Evolutionary conservation across 208 protist genomes (phyloP), one percentile per base, ranked within the genome.

Genomic region (Trypanosoma vivax): DNA sequence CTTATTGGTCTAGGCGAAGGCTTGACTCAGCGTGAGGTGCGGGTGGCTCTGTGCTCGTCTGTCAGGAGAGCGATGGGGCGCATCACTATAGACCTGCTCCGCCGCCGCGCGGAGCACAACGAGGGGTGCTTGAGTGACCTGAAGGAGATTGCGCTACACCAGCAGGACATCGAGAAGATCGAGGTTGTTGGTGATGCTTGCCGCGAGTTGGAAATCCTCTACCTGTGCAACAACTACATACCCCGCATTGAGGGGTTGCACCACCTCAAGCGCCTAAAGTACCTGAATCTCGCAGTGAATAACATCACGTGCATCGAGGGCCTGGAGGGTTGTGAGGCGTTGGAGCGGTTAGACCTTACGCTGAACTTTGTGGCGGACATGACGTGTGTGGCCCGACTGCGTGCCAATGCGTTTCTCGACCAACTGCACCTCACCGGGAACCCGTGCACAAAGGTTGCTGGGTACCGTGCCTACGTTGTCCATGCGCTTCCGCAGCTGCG

Each of bases 141-240:
- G 31, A 88, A 98, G 59, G 96, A 99, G 64, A 80, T 99, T 30
- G 84, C 97, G 5, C 79, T 99, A 6, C 97, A 99, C 70, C 96
- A 99, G 60, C 88, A 97, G 45, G 93, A 98, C 62, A 89, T 99
- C 37, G 90, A 96, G 47, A 62, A 58, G 42, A 97, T 98, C 39
- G 90, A 96, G 59, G 30, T 92, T 13, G 57, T 95, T 33, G 83
- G 87, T 5, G 84, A 93, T 35, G 50, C 49, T 10, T 94, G 93
- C 71, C 69, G 84, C 13, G 61, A 96, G 27, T 76, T 99, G 1
- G 80, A 97, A 58, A 98, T 98, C 41, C 14, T 99, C 0, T 98
- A 97, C 48, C 66, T 99, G 2, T 96, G 97, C 68, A 97, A 97
- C 75, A 99, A 99, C 65, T 92, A 97, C 60, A 98, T 99, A 27